These are phyloP conservation scores for Fusarium irregulare DNA, from an alignment of 2,329 filamentous ascomycete species.

Conservation along the genomic window DNA sequence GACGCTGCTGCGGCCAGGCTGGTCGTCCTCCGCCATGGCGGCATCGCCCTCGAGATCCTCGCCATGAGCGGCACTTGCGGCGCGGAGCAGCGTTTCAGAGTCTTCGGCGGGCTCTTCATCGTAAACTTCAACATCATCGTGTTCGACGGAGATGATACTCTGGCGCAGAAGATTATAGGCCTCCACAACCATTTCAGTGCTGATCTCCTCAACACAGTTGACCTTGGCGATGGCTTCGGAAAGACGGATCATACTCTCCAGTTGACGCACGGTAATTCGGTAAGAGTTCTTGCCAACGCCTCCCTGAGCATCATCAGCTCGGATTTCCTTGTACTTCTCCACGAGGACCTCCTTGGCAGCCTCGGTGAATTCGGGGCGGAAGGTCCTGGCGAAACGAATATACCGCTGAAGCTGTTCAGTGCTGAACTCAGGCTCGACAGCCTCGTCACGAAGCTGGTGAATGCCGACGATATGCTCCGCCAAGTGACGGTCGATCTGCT, in stretches of 20 bases:
- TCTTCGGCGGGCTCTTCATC: slow-evolving; percentile 69
- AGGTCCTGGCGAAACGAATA: slow-evolving; percentile 94
- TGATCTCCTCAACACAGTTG: slow-evolving; percentile 93
- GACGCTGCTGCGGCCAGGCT: slow-evolving; percentile 55
- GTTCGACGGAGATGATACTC: slow-evolving; percentile 97
- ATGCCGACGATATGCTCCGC: slow-evolving; percentile 95
- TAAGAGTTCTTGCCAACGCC: slow-evolving; percentile 96
- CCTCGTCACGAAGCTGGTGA: slow-evolving; percentile 91
- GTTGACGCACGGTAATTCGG: slow-evolving; percentile 94
- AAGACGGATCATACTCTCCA: slow-evolving; percentile 94
- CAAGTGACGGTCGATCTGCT: slow-evolving; percentile 87
- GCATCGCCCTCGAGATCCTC: slow-evolving; percentile 61
- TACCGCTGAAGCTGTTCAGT: slow-evolving; percentile 97
- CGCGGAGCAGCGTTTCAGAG: slow-evolving; percentile 58
- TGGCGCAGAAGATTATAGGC: slow-evolving; percentile 91
- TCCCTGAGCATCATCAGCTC: slow-evolving; percentile 92
- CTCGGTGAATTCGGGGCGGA: slow-evolving; percentile 90
- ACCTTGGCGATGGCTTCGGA: slow-evolving; percentile 98
- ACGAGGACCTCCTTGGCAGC: slow-evolving; percentile 89
- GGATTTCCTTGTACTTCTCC: slow-evolving; percentile 93
- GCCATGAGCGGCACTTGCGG: slow-evolving; percentile 56
- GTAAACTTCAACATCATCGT: slow-evolving; percentile 95
- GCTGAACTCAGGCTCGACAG: slow-evolving; percentile 91
- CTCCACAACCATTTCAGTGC: slow-evolving; percentile 86
- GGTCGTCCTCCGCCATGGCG: slow-evolving; percentile 54